These are phyloP conservation scores for Debaryomyces singareniensis DNA, from an alignment of 1,139 yeast species.

Conservation along the genomic window DNA sequence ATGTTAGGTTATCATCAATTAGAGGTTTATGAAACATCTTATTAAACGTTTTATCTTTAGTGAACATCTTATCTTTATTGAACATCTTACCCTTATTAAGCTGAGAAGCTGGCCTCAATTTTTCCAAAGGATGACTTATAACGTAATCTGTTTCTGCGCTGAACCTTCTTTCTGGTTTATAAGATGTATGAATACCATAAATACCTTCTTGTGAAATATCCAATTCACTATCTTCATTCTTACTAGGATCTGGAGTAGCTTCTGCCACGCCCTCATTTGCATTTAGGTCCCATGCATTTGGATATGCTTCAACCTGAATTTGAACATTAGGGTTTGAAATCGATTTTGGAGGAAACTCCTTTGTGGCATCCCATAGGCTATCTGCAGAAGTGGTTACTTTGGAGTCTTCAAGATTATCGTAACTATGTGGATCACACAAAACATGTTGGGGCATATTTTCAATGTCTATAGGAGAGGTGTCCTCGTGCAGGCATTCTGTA, in stretches of 20 bases:
- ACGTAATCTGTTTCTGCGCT: neutral
- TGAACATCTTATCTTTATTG: no score
- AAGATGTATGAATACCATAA: neutral
- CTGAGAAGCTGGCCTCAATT: neutral
- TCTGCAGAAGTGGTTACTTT: neutral
- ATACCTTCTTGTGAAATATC: neutral
- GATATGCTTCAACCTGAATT: neutral
- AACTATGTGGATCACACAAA: neutral
- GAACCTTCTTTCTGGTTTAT: neutral
- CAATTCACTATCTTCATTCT: neutral
- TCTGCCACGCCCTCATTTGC: no score
- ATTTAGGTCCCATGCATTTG: neutral
- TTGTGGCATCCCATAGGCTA: neutral
- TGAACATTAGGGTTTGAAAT: neutral
- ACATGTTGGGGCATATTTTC: no score
- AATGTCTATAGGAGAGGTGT: no score
- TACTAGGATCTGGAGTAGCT: neutral
- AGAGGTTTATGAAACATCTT: no score
- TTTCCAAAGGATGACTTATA: neutral
- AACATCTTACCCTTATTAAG: neutral
- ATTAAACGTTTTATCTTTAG: no score
- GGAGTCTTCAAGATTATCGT: neutral
- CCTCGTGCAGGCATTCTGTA: no score
- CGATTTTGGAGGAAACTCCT: neutral
- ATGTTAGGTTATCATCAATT: neutral